Conservation (phyloP, 1,284 basidiomycete genomes). For the Moniliella sp. region DNA sequence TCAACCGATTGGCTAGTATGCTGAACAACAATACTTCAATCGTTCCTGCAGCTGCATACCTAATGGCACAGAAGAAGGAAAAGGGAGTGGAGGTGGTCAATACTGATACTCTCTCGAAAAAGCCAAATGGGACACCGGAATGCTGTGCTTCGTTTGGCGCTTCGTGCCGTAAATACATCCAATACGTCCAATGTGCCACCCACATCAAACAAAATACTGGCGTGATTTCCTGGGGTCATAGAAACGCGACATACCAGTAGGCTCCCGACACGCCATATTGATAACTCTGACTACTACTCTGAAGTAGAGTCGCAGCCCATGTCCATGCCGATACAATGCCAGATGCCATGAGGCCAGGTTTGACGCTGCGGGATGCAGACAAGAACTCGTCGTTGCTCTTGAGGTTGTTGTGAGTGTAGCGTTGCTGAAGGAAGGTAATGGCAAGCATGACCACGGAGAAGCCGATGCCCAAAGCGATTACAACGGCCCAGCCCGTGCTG, state of each 20-base stretch:
- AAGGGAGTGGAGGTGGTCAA: no score
- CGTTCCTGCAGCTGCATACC: conserved; percentile 11
- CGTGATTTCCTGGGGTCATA: no score
- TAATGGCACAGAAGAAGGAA: conserved; percentile 23
- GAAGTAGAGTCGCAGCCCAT: conserved; percentile 19
- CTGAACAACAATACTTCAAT: conserved; percentile 39
- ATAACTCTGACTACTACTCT: conserved; percentile 17
- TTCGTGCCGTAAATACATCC: no score
- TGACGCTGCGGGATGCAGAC: conserved; percentile 35
- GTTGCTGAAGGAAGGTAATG: conserved; percentile 5
- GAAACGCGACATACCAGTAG: no score
- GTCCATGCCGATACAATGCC: conserved; percentile 47
- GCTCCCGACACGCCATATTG: conserved; percentile 14
- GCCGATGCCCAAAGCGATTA: conserved; percentile 5
- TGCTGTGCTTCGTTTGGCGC: no score
- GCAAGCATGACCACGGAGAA: conserved; percentile 5
- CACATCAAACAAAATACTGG: no score
- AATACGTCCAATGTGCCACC: no score
- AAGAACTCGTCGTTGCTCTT: conserved; percentile 27
- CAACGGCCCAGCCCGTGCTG: conserved; percentile 15
- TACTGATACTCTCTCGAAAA: no score
- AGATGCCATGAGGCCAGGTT: conserved; percentile 68
- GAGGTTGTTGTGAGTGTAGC: conserved; percentile 6
- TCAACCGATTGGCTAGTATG: conserved; percentile 39
- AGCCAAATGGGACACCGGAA: no score